Base-by-base conservation (phyloP, 1,284 basidiomycete genomes). In the Microbotryomycetes sp. region DNA sequence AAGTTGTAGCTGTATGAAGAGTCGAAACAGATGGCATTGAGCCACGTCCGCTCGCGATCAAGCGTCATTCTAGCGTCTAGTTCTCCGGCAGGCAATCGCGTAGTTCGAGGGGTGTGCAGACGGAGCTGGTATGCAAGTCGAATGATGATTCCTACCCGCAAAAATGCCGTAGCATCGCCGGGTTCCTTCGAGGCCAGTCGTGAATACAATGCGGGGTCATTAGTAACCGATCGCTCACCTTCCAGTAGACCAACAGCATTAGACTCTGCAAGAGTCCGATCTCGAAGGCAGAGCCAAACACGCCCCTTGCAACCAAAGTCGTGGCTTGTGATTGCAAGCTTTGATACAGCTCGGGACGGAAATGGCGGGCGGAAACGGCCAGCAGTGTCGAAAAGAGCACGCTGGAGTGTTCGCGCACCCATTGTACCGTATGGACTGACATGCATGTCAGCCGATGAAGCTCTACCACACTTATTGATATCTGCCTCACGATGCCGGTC, bases 201-300 rank as follows among this genome's bases (percentile, higher is more conserved):
- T 9, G 7, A 15, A 1, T 5, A 31, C 2, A 31, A 52, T 28
- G 28, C 21, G 50, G 29, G 50, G 13, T 7, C 1, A 31, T n/a
- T 9, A 31, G 26, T 18, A 27, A 9, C 18, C 35, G 35, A 66
- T 88, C 83, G 41, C 86, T 85, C 71, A 89, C 88, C 75, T 82
- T 86, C 89, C 89, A 91, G 73, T 91, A 91, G 41, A 85, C 88
- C 59, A 90, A 78, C 68, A 88, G 87, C 7, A 86, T 84, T 73
- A 89, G 87, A 28, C 88, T 87, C 74, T 91, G 89, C 3, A 88
- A 83, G 21, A 89, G 83, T 73, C 90, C 89, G 49, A 91, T 83
- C 58, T 82, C 79, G 80, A 82, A 84, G 26, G 79, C 80, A 64
- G 89, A 86, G 15, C 82, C 80, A 70, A 90, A 91, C 2, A 87